phyloP scores from a whole-genome alignment of 768 basidiomycete genomes.

The Lenzites betulinus region DNA sequence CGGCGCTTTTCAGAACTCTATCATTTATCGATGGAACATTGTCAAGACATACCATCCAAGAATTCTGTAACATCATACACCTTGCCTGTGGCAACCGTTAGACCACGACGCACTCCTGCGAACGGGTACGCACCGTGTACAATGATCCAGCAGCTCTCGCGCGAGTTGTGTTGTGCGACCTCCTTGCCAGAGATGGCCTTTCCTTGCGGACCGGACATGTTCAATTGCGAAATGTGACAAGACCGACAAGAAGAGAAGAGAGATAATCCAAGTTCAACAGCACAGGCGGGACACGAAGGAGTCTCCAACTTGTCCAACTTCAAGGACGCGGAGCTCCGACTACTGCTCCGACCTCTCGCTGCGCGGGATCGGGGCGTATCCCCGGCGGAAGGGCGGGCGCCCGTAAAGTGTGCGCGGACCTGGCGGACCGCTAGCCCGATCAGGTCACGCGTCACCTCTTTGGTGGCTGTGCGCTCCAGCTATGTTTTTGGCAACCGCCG shows the following conservation, averaged over 20 bases:
- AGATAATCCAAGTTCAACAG: no score
- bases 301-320: no score
- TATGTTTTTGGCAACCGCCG: no score
- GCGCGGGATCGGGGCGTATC: no score
- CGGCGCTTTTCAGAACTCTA: neutral
- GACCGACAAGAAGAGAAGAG: no score
- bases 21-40: neutral
- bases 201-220: neutral
- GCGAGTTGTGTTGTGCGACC: slow-evolving; percentile 55
- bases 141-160: slow-evolving; percentile 80
- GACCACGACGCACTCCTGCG: neutral
- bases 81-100: slow-evolving; percentile 29
- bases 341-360: no score
- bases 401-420: neutral
- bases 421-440: no score
- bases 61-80: slow-evolving; percentile 50
- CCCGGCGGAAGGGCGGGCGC: slow-evolving; percentile 9
- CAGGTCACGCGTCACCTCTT: no score
- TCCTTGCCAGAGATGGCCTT: slow-evolving; percentile 34
- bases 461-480: no score
- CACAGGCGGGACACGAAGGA: no score
- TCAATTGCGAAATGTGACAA: neutral
- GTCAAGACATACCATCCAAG: slow-evolving; percentile 32
- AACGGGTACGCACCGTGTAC: slow-evolving; percentile 56
- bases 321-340: no score